These are phyloP conservation scores for Dryadomyces quercivorus DNA, from an alignment of 2,329 filamentous ascomycete genomes.

Conservation along the genomic window DNA sequence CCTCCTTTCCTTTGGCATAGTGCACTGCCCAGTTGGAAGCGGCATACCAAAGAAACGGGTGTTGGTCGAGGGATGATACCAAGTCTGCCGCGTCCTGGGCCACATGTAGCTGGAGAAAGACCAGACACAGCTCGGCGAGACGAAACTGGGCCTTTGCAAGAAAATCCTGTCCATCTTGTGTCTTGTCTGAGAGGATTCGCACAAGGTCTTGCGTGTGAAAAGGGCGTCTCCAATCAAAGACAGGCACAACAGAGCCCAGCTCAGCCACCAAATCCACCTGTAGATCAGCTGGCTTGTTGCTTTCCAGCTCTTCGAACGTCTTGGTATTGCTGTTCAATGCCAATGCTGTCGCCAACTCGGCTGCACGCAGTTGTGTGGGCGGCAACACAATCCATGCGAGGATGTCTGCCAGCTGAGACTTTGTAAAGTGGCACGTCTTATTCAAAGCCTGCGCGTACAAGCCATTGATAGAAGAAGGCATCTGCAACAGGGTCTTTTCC, in stretches of 20 bases:
- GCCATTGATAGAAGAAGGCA: background rate
- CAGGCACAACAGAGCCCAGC: background rate
- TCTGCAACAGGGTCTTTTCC: background rate
- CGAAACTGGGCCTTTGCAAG: background rate
- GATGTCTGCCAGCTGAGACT: background rate
- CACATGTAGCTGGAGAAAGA: background rate
- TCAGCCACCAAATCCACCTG: background rate
- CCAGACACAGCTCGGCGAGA: background rate
- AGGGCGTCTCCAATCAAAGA: background rate
- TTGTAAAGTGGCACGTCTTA: background rate
- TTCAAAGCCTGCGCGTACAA: background rate
- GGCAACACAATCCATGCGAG: background rate
- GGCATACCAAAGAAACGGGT: background rate
- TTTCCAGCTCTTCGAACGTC: background rate
- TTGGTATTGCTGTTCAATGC: background rate
- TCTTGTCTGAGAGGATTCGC: background rate
- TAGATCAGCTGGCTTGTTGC: background rate
- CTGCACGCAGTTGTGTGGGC: background rate
- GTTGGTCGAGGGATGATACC: background rate
- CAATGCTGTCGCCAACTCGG: background rate
- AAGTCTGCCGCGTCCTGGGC: background rate
- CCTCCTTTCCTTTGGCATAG: background rate
- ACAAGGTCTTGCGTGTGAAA: background rate
- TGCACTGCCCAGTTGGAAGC: background rate
- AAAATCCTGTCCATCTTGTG: background rate